phyloP scores from a whole-genome alignment of 495 filamentous ascomycete genomes.

The Astrocystis sublimbata region DNA sequence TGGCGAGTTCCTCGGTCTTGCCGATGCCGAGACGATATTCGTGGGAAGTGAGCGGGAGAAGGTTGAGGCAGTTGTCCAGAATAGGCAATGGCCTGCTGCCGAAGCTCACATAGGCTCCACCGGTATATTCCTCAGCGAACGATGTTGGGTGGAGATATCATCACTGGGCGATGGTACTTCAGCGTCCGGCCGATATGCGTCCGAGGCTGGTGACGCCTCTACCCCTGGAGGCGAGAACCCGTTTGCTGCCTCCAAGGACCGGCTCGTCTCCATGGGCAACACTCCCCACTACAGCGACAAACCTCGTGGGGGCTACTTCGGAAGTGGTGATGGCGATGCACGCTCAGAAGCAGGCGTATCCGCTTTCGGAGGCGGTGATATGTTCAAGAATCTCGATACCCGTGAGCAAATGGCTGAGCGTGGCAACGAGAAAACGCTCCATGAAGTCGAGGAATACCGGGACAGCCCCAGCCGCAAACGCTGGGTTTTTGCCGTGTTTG shows the following conservation, averaged over 20 bases:
- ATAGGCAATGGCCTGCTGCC: conserved; percentile 86
- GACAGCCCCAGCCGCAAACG: conserved; percentile 82
- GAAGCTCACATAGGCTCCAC: conserved; percentile 90
- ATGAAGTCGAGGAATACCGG: conserved; percentile 81
- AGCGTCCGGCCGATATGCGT: conserved; percentile 53
- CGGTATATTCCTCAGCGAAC: conserved; percentile 91
- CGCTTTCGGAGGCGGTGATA: conserved; percentile 86
- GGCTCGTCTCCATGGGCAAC: conserved; percentile 58
- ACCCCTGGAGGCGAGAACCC: conserved; percentile 36
- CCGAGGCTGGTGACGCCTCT: conserved; percentile 44
- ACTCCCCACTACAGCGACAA: conserved; percentile 73
- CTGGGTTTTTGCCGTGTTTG: conserved; percentile 86
- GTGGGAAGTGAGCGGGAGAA: conserved; percentile 94
- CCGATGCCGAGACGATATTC: conserved; percentile 77
- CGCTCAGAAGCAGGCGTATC: conserved; percentile 89
- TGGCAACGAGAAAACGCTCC: conserved; percentile 84
- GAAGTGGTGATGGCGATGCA: conserved; percentile 76
- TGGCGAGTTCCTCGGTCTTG: conserved; percentile 87
- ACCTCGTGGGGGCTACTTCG: conserved; percentile 75
- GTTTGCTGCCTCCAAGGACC: conserved; percentile 70
- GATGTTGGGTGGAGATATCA: conserved; percentile 88
- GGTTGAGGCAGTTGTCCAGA: conserved; percentile 82
- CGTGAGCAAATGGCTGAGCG: conserved; percentile 93
- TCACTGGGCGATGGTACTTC: conserved; percentile 67
- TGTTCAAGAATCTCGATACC: conserved; percentile 97